These are phyloP conservation scores for Fusarium xylarioides DNA, from an alignment of 2,329 filamentous ascomycete species.

Conservation along the genomic window DNA sequence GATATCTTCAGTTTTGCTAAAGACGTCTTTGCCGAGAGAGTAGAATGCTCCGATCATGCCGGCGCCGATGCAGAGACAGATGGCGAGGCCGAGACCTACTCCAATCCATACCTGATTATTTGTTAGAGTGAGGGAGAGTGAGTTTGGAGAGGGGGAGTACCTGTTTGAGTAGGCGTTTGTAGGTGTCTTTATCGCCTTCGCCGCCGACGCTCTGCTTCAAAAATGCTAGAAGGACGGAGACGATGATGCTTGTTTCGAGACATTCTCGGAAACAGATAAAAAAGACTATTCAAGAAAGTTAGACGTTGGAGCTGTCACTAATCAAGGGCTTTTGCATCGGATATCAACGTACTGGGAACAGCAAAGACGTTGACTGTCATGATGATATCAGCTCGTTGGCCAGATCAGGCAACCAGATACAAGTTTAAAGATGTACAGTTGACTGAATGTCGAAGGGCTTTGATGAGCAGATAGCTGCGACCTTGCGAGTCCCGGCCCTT, in stretches of 20 bases:
- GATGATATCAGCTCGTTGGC: background rate
- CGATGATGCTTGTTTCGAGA: constrained; percentile 1
- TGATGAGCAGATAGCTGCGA: no score
- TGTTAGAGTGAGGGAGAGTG: background rate
- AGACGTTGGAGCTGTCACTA: no score
- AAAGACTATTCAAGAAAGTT: background rate
- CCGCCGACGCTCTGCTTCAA: background rate
- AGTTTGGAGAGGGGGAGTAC: background rate
- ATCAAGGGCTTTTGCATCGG: no score
- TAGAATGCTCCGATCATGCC: background rate
- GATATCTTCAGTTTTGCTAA: background rate
- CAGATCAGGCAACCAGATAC: background rate
- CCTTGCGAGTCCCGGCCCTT: no score
- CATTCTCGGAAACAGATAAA: constrained; percentile 1
- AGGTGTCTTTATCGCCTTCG: background rate
- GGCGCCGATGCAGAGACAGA: background rate
- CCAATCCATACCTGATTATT: background rate
- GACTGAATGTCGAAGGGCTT: no score
- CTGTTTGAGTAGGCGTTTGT: background rate
- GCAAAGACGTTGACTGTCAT: constrained; percentile 8
- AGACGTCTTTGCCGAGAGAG: background rate
- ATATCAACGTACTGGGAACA: no score
- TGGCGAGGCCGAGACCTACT: background rate
- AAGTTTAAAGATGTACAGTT: no score
- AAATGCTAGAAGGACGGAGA: background rate